Evolutionary conservation across 2,329 filamentous ascomycete species (phyloP), one percentile per base, ranked within the genome.

Genomic region (Rhynchosporium secalis): DNA sequence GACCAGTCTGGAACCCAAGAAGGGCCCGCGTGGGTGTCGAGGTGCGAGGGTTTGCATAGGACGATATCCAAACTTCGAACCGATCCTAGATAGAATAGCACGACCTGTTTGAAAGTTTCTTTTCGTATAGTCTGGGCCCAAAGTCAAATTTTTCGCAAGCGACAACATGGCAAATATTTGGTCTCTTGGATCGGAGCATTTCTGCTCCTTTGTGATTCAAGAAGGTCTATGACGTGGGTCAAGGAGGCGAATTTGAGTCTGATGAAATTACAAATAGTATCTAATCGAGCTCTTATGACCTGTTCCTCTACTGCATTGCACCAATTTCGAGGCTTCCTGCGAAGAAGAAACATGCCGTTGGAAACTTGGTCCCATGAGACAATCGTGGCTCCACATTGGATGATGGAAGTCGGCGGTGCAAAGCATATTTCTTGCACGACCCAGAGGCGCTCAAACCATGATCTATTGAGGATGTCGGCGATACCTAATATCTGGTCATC

Each of bases 1-100:
- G 41, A 45, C 41, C 41, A 45, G 41, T 45, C 41, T n/a, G 41
- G 41, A n/a, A 45, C 41, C 41, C 41, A 45, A 45, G 41, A 45
- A 45, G 41, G 41, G 41, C 41, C 12, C n/a, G 7, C 41, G 7
- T 45, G 41, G n/a, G 13, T 7, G 13, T 45, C 13, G 41, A 3
- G 41, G 13, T 45, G 15, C 3, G 13, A 45, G 6, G 12, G 12
- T n/a, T 12, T n/a, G 7, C 12, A 45, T n/a, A 26, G 7, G 41
- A 45, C 15, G 13, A n/a, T 45, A 4, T 26, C n/a, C 4, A 45
- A 15, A 45, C 15, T 45, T 45, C 20, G n/a, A n/a, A 10, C 26
- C 7, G 43, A 46, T n/a, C 10, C 10, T 6, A 46, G n/a, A n/a
- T 46, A 46, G n/a, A 6, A 46, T n/a, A 26, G 15, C 43, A 26